Percentiles rank a stretch among this genome's conserved stretches.
Evolutionary conservation across 2,329 filamentous ascomycete genomes (phyloP).

Genomic region (Claviceps paspali): DNA sequence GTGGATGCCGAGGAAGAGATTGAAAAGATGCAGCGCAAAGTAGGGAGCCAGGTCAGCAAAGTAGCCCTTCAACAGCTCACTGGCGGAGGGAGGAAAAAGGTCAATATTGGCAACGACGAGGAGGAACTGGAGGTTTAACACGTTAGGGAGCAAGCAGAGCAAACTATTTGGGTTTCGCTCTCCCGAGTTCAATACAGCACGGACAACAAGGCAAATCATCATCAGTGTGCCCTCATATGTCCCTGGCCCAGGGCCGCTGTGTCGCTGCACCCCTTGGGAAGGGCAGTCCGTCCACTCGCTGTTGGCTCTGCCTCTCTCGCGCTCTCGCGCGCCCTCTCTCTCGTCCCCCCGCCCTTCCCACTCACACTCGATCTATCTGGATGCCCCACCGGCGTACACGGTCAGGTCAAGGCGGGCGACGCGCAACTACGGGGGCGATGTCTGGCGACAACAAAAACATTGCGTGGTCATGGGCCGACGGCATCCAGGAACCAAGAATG

Average conservation of each 20-base stretch:
- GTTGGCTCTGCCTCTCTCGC: no score
- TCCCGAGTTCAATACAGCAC: constrained; percentile 1
- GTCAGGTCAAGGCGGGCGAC: neutral
- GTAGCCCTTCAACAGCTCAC: constrained; percentile 81
- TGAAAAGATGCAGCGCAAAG: constrained; percentile 92
- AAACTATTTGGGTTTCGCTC: constrained; percentile 9
- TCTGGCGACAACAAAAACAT: constrained; percentile 4
- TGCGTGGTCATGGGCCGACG: constrained; percentile 6
- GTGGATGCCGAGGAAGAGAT: constrained; percentile 93
- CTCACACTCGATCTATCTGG: neutral
- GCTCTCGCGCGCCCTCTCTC: no score
- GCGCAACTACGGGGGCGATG: neutral
- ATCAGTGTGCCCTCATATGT: constrained; percentile 2
- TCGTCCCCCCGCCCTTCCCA: no score
- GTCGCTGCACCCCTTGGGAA: constrained; percentile 7
- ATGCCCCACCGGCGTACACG: neutral
- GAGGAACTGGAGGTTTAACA: constrained; percentile 32
- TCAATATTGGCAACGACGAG: constrained; percentile 65
- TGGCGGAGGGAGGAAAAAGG: constrained; percentile 69
- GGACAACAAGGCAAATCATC: neutral
- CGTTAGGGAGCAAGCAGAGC: constrained; percentile 5
- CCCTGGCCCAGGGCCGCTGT: constrained; percentile 5
- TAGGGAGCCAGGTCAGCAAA: constrained; percentile 78
- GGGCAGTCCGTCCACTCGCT: no score
- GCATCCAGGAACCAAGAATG: constrained; percentile 15